Evolutionary conservation across 2,329 filamentous ascomycete genomes (phyloP), one percentile per base, ranked within the genome.

Genomic region (Thelonectria rubi): DNA sequence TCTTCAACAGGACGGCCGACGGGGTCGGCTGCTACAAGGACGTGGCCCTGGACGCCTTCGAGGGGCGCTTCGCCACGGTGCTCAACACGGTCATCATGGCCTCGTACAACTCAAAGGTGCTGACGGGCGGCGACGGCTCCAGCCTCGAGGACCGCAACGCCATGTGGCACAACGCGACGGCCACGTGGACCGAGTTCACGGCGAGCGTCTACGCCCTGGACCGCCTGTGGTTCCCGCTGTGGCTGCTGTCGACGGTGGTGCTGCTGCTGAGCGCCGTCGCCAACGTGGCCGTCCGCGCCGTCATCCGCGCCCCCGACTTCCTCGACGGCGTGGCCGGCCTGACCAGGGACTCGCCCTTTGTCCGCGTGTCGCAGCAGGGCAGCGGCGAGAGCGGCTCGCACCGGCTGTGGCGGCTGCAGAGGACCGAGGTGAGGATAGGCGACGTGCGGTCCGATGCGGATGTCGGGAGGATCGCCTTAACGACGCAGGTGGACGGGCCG

Each of bases 241-340:
- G 17, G 14, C 3, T 46, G n/a, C 0, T 46, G 4, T 56, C 57
- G 48, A 63, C 52, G 6, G 6, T 46, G 3, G 17, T 60, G 1
- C 15, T 63, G 1, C 20, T 57, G 30, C 3, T 48, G 2, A 54
- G 43, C 5, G 48, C 57, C 1, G 12, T 14, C 0, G 43, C 30
- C 1, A 63, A 61, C 18, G 20, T 54, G 20, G 12, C 7, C 2
- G 24, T 63, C 6, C 48, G 58, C 7, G 26, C 20, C 8, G n/a
- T 49, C 1, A 61, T 58, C 30, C 57, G 9, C 12, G 58, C 61
- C 1, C 53, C 58, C 1, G 61, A 64, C 17, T 61, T 64, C 18
- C 5, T 64, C 6, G 50, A 46, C 3, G 40, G 58, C 11, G 53
- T 61, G 18, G 49, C 52, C n/a, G 53, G 53, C 2, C 14, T 64